A percentile compares a stretch with the other conserved stretches of the same genome.
phyloP scores from a whole-genome alignment of 2,329 filamentous ascomycete genomes.

The Thelonectria blattea region DNA sequence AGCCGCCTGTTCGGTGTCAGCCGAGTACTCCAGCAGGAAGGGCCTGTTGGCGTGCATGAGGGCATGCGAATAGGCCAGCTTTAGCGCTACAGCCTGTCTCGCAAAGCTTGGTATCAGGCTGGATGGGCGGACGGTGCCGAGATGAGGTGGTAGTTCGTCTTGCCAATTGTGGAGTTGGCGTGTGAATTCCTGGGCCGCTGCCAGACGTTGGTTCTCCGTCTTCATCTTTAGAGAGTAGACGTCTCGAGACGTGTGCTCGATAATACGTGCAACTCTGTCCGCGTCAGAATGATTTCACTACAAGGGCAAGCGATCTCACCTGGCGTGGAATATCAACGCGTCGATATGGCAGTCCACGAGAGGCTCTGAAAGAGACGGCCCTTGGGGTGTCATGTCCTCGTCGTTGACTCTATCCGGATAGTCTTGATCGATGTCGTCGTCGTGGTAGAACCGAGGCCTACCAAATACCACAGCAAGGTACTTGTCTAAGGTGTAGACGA shows the following conservation, averaged over 20 bases:
- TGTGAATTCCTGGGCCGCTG: constrained; percentile 45
- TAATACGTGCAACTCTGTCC: constrained; percentile 43
- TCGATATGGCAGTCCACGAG: constrained; percentile 54
- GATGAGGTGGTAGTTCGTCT: constrained; percentile 46
- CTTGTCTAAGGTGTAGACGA: constrained; percentile 65
- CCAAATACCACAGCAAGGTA: constrained; percentile 69
- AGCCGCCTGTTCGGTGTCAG: constrained; percentile 35
- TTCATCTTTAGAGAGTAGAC: constrained; percentile 46
- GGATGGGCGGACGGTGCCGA: constrained; percentile 49
- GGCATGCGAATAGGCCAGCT: constrained; percentile 59
- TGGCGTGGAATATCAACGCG: constrained; percentile 53
- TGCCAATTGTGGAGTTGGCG: constrained; percentile 47
- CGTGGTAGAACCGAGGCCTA: constrained; percentile 63
- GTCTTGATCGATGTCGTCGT: constrained; percentile 67
- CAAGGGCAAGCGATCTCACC: constrained; percentile 16
- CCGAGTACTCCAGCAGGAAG: constrained; percentile 45
- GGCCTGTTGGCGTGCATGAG: constrained; percentile 60
- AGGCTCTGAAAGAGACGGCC: constrained; percentile 40
- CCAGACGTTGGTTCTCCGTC: constrained; percentile 43
- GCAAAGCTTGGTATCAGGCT: constrained; percentile 51
- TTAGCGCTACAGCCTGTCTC: constrained; percentile 57
- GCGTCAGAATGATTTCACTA: neutral
- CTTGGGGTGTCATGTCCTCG: constrained; percentile 56
- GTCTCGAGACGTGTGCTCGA: constrained; percentile 44
- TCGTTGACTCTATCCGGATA: constrained; percentile 62